Conservation (phyloP, 331 rosid species). For the Prunus yedoensis region DNA sequence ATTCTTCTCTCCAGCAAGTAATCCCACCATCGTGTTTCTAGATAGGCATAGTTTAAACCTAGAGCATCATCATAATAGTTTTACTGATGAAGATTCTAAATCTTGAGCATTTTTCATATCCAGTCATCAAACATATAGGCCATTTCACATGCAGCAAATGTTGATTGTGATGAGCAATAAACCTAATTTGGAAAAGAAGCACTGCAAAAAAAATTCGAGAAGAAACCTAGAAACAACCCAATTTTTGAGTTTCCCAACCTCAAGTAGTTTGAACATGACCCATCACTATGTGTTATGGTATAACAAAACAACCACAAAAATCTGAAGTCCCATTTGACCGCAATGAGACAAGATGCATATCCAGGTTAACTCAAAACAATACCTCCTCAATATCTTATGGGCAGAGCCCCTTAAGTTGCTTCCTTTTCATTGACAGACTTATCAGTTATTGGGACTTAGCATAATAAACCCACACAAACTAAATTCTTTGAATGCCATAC, state of each 20-base stretch:
- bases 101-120: neutral
- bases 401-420: neutral
- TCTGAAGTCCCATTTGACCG: neutral
- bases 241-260: neutral
- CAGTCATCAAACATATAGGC: neutral
- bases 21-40: neutral
- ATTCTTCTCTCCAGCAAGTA: neutral
- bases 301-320: neutral
- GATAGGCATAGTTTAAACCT: neutral
- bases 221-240: neutral
- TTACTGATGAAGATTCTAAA: slow-evolving; percentile 1
- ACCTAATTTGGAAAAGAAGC: neutral
- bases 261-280: neutral
- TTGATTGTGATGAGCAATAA: neutral
- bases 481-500: neutral
- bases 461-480: neutral
- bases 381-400: neutral
- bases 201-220: neutral
- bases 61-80: neutral
- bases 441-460: neutral
- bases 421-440: too few relatives aligned
- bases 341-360: too few relatives aligned
- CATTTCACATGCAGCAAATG: neutral
- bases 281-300: neutral
- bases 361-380: too few relatives aligned